Evolutionary conservation across 73 alveolate genomes (phyloP).

Genomic region (Symbiodinium pilosum): DNA sequence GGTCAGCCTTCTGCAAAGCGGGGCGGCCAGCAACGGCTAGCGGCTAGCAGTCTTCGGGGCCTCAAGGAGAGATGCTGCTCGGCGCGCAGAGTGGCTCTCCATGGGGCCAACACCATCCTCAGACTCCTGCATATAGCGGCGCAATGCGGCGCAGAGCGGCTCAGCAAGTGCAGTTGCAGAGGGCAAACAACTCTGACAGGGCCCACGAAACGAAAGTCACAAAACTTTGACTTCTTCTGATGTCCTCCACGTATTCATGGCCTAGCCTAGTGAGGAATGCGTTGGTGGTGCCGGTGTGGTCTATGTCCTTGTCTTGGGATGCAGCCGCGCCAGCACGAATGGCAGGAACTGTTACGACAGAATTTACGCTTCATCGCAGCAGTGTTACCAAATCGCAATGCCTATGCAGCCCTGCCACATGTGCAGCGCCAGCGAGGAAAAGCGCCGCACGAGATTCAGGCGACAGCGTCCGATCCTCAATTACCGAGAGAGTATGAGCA

Average conservation of each 20-base stretch:
- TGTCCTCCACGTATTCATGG: conserved; percentile 68
- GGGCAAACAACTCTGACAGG: too few relatives aligned
- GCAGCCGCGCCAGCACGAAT: background rate
- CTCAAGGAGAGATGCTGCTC: conserved; percentile 21
- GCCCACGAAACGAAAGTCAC: too few relatives aligned
- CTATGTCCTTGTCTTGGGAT: background rate
- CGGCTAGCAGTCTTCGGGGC: background rate
- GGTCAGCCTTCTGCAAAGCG: too few relatives aligned
- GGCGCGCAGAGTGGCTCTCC: conserved; percentile 58
- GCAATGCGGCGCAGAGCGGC: background rate
- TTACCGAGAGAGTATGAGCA: too few relatives aligned
- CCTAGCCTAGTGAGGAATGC: background rate
- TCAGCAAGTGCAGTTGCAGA: too few relatives aligned
- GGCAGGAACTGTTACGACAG: too few relatives aligned
- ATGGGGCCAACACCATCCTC: conserved; percentile 74
- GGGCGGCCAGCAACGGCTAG: too few relatives aligned
- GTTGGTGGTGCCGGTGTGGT: conserved; percentile 67
- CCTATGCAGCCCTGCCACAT: conserved; percentile 3
- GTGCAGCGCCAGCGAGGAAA: conserved; percentile 67
- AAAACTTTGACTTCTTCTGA: too few relatives aligned
- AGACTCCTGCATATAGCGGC: conserved; percentile 2
- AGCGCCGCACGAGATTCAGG: conserved; percentile 16
- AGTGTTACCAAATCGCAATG: too few relatives aligned
- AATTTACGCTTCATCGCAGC: too few relatives aligned
- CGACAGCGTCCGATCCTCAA: conserved; percentile 21